These are phyloP conservation scores for Mycosphaerella arachidis DNA, from an alignment of 2,329 filamentous ascomycete species.

Conservation along the genomic window DNA sequence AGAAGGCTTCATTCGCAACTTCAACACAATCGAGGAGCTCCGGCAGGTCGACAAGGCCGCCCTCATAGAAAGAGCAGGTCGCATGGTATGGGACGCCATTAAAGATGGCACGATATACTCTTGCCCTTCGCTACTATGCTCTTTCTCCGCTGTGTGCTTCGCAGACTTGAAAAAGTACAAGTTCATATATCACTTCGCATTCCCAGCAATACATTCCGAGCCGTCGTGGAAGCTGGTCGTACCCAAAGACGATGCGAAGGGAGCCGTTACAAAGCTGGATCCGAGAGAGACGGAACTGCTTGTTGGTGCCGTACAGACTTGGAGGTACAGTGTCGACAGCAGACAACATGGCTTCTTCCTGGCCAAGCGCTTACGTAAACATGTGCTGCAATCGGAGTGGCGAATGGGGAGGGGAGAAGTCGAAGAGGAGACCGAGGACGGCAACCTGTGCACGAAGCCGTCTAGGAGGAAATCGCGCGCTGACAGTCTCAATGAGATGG, in stretches of 20 bases:
- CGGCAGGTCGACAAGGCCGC: constrained; percentile 73
- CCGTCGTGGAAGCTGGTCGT: constrained; percentile 67
- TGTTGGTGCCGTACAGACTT: constrained; percentile 79
- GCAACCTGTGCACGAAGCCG: constrained; percentile 34
- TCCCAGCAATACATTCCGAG: constrained; percentile 86
- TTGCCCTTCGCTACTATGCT: constrained; percentile 82
- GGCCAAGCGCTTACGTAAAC: constrained; percentile 64
- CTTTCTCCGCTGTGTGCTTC: constrained; percentile 84
- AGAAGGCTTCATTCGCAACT: constrained; percentile 91
- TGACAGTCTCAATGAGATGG: constrained; percentile 49
- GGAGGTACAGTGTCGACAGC: constrained; percentile 75
- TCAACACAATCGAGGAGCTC: constrained; percentile 94
- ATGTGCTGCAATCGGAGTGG: constrained; percentile 33
- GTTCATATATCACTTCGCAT: constrained; percentile 98
- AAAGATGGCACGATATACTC: constrained; percentile 95
- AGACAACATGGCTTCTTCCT: constrained; percentile 93
- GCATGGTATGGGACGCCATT: constrained; percentile 96
- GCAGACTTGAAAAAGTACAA: constrained; percentile 96
- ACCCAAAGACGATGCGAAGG: constrained; percentile 25
- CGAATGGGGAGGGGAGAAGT: constrained; percentile 25
- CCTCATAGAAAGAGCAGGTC: constrained; percentile 72
- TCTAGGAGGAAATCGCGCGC: constrained; percentile 46
- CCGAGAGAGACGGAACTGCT: constrained; percentile 69
- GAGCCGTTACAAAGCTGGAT: constrained; percentile 52
- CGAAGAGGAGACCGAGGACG: constrained; percentile 31